These are phyloP conservation scores for Simplicillium aogashimaense DNA, from an alignment of 2,329 filamentous ascomycete species.

Conservation along the genomic window DNA sequence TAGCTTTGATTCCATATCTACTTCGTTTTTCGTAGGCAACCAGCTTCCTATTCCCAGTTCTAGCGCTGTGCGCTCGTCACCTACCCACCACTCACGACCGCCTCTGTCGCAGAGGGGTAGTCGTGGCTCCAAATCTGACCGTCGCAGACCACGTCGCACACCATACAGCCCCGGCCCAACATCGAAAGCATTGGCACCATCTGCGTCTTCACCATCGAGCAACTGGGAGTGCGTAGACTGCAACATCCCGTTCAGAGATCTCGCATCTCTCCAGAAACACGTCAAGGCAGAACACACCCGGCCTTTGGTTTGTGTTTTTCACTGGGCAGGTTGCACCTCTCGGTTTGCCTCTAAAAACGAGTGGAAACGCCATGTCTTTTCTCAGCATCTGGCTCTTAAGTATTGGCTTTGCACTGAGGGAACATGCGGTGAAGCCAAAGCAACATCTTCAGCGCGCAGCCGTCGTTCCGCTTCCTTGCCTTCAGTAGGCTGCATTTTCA, in stretches of 20 bases:
- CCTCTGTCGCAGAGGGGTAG: too few relatives aligned
- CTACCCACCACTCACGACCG: not conserved
- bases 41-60: not conserved
- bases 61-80: not conserved
- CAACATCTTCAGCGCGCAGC: slow-evolving; percentile 7
- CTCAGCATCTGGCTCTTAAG: slow-evolving; percentile 66
- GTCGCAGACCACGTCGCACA: not conserved
- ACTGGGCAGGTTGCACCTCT: slow-evolving; percentile 62
- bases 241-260: slow-evolving; percentile 31
- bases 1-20: too few relatives aligned
- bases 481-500: slow-evolving; percentile 59
- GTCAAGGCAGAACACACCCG: slow-evolving; percentile 43
- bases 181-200: slow-evolving; percentile 1
- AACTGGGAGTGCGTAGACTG: slow-evolving; percentile 6
- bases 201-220: not conserved
- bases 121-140: not conserved
- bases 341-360: slow-evolving; percentile 81
- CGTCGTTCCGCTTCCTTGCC: slow-evolving; percentile 14
- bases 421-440: slow-evolving; percentile 30
- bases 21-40: not conserved
- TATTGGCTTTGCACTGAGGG: slow-evolving; percentile 70
- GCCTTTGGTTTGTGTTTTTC: slow-evolving; percentile 69
- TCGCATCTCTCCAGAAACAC: slow-evolving; percentile 34
- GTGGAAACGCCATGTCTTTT: slow-evolving; percentile 83
- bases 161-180: not conserved